phyloP scores from a whole-genome alignment of 148 eudicot genomes.

The Chenopodium formosanum region DNA sequence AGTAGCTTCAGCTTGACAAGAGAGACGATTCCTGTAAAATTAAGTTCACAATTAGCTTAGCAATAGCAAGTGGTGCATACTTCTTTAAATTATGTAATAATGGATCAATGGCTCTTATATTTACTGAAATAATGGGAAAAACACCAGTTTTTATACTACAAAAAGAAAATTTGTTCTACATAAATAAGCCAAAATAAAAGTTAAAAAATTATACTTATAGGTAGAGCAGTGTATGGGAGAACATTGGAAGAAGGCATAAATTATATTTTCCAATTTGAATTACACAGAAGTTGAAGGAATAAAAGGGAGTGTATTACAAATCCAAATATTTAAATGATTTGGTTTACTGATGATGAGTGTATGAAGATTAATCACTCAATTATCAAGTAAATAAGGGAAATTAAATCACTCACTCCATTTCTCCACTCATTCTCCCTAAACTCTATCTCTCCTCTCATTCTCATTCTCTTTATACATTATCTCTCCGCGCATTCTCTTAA shows the following conservation, averaged over 20 bases:
- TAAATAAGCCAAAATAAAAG: no score
- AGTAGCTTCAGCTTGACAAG: background rate
- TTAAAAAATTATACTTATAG: no score
- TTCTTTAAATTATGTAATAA: background rate
- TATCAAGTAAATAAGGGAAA: background rate
- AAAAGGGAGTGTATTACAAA: background rate
- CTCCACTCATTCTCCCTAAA: background rate
- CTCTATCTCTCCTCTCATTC: no score
- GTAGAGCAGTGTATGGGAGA: background rate
- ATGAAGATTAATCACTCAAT: background rate
- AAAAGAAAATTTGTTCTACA: no score
- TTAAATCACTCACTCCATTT: background rate
- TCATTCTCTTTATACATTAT: no score
- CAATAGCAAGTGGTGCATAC: background rate
- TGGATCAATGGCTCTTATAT: background rate
- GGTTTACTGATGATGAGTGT: background rate
- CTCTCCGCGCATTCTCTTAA: background rate
- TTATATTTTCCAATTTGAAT: background rate
- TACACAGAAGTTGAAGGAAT: background rate
- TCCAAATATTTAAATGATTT: background rate
- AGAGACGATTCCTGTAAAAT: background rate
- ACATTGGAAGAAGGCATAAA: no score
- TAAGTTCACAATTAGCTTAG: background rate
- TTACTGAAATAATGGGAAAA: background rate
- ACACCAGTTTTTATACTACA: background rate